A percentile compares a stretch with the other conserved stretches of the same genome.
phyloP scores from a whole-genome alignment of 2,329 filamentous ascomycete genomes.

The Botrytis hyacinthi region DNA sequence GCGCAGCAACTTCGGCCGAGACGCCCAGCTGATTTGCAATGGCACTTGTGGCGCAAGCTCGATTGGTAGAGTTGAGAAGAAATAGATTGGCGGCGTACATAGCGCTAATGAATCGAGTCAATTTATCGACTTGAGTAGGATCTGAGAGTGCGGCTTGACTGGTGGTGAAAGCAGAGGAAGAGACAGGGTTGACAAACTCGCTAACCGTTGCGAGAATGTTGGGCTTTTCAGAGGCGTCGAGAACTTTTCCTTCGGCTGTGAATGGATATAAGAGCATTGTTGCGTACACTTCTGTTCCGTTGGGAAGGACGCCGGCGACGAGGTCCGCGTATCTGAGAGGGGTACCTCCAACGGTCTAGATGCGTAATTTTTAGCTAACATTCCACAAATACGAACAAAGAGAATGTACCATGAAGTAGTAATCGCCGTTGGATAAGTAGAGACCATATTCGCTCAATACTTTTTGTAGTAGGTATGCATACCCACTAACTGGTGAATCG shows the following conservation, averaged over 20 bases:
- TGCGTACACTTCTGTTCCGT: slow-evolving; percentile 36
- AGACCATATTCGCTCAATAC: slow-evolving; percentile 28
- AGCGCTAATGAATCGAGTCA: slow-evolving; percentile 33
- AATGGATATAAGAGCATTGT: slow-evolving; percentile 39
- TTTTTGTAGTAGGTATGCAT: slow-evolving; percentile 33
- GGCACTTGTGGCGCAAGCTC: too few relatives aligned
- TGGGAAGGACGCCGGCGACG: slow-evolving; percentile 31
- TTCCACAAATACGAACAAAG: too few relatives aligned
- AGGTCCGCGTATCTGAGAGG: slow-evolving; percentile 33
- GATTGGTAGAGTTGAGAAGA: slow-evolving; percentile 25
- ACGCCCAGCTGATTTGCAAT: too few relatives aligned
- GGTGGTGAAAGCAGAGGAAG: slow-evolving; percentile 34
- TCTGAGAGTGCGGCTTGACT: slow-evolving; percentile 24
- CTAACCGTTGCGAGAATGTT: too few relatives aligned
- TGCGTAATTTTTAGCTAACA: too few relatives aligned
- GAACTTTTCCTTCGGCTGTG: slow-evolving; percentile 29
- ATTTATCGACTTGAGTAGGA: slow-evolving; percentile 18
- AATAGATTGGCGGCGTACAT: slow-evolving; percentile 37
- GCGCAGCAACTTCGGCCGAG: neutral
- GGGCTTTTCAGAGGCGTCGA: slow-evolving; percentile 26
- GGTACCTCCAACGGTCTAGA: too few relatives aligned
- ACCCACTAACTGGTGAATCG: slow-evolving; percentile 36
- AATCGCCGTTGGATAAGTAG: neutral
- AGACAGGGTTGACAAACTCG: neutral
- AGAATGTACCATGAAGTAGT: too few relatives aligned